Evolutionary conservation across 495 filamentous ascomycete genomes (phyloP).

Genomic region (Annulohypoxylon bovei): DNA sequence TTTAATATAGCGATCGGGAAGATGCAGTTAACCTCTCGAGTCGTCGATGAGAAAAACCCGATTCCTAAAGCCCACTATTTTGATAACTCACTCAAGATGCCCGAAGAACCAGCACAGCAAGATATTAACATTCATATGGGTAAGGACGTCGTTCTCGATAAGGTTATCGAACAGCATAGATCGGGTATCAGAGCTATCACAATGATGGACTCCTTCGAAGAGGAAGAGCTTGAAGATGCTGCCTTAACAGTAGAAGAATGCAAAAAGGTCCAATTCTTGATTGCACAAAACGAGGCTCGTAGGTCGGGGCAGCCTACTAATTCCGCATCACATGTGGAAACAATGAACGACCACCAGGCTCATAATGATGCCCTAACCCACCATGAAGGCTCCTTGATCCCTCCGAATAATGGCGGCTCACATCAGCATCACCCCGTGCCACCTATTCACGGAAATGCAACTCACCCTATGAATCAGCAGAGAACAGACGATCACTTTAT

Average conservation of each 20-base stretch:
- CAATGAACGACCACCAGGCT: background rate
- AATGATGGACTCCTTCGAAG: slow-evolving; percentile 58
- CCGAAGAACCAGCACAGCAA: slow-evolving; percentile 60
- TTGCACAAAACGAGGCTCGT: slow-evolving; percentile 38
- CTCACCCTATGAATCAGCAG: no score
- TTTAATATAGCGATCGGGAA: slow-evolving; percentile 82
- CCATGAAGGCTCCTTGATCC: background rate
- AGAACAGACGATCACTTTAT: no score
- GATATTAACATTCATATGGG: slow-evolving; percentile 64
- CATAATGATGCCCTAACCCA: background rate
- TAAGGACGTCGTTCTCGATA: slow-evolving; percentile 78
- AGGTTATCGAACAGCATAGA: slow-evolving; percentile 58
- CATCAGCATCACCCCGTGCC: background rate
- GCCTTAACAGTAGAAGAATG: slow-evolving; percentile 52
- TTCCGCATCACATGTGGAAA: background rate
- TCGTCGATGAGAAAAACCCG: slow-evolving; percentile 85
- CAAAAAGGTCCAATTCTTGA: slow-evolving; percentile 42
- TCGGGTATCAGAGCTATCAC: slow-evolving; percentile 48
- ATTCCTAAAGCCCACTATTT: slow-evolving; percentile 65
- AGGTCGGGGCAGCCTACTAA: slow-evolving; percentile 12
- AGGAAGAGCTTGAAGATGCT: slow-evolving; percentile 50
- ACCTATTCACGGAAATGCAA: slow-evolving; percentile 7
- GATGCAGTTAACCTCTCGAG: slow-evolving; percentile 75
- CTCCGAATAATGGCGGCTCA: background rate
- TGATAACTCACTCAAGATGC: slow-evolving; percentile 66